Evolutionary conservation across 129 eudicot species (phyloP).

Genomic region (Oenanthe sinensis): DNA sequence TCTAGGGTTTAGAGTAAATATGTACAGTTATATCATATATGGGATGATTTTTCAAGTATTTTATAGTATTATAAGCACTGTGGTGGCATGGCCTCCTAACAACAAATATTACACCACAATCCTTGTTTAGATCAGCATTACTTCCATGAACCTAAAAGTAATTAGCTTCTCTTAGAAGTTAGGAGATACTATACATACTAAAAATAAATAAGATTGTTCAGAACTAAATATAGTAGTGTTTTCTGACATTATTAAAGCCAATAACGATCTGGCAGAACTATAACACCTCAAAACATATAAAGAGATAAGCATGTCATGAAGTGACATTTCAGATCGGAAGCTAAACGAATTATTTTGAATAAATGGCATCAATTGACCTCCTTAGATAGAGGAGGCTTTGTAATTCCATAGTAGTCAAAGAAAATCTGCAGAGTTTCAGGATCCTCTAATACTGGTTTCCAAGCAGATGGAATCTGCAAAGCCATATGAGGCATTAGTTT

Average conservation of each 20-base stretch:
- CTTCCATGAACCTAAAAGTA: not conserved
- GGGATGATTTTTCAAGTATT: too few species aligned
- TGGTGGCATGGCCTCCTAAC: not conserved
- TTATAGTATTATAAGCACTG: too few species aligned
- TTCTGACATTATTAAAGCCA: not conserved
- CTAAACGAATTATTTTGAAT: not conserved
- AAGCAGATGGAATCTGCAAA: conserved; percentile 76
- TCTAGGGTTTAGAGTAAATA: too few species aligned
- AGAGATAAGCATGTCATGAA: not conserved
- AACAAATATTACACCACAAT: not conserved
- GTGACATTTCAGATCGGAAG: not conserved
- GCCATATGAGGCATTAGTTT: conserved; percentile 10
- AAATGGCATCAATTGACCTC: conserved; percentile 41
- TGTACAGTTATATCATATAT: too few species aligned
- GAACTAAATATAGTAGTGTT: not conserved
- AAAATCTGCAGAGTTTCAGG: conserved; percentile 82
- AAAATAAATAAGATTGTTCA: not conserved
- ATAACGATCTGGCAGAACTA: not conserved
- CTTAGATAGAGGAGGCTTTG: conserved; percentile 85
- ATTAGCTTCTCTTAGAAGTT: not conserved
- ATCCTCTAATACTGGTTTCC: conserved; percentile 88
- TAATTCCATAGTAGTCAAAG: conserved; percentile 89
- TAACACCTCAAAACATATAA: not conserved
- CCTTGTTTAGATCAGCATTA: not conserved
- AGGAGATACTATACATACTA: not conserved